Evolutionary conservation across 208 protist genomes (phyloP).

Genomic region (Plasmodiophora brassicae): DNA sequence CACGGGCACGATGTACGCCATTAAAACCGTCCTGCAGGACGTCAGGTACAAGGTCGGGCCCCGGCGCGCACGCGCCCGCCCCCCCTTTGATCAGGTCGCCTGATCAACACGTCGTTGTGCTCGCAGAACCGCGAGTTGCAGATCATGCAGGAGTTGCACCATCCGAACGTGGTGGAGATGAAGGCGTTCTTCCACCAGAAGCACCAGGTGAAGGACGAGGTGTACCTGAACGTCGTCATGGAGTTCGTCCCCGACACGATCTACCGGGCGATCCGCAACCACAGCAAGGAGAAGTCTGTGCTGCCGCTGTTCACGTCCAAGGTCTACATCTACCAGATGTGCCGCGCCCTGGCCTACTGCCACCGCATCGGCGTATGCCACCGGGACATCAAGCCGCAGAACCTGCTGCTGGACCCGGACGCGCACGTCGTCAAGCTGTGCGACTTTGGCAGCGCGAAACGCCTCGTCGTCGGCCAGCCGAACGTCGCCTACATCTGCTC

Average conservation of each 20-base stretch:
- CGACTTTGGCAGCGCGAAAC: slow-evolving; percentile 81
- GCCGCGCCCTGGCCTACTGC: slow-evolving; percentile 89
- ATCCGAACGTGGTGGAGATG: slow-evolving; percentile 88
- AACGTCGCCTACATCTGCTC: slow-evolving; percentile 89
- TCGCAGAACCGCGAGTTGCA: slow-evolving; percentile 89
- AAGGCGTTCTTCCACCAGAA: slow-evolving; percentile 84
- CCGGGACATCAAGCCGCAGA: slow-evolving; percentile 89
- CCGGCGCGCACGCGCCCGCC: background rate
- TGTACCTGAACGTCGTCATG: slow-evolving; percentile 97
- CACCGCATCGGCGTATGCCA: slow-evolving; percentile 84
- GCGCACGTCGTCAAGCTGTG: slow-evolving; percentile 83
- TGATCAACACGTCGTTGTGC: background rate
- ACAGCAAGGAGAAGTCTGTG: slow-evolving; percentile 69
- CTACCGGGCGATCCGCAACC: slow-evolving; percentile 77
- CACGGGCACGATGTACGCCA: slow-evolving; percentile 75
- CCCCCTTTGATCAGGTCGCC: background rate
- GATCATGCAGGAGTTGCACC: slow-evolving; percentile 86
- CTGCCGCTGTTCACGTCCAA: slow-evolving; percentile 43
- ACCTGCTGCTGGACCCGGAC: slow-evolving; percentile 76
- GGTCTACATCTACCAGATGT: slow-evolving; percentile 91
- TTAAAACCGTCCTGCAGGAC: slow-evolving; percentile 95
- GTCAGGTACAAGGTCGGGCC: slow-evolving; percentile 76
- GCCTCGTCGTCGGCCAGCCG: slow-evolving; percentile 66
- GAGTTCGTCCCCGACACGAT: slow-evolving; percentile 95
- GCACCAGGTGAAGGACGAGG: slow-evolving; percentile 77